These are phyloP conservation scores for Cutaneotrichosporon sp. DNA, from an alignment of 1,284 basidiomycete species.

Conservation along the genomic window DNA sequence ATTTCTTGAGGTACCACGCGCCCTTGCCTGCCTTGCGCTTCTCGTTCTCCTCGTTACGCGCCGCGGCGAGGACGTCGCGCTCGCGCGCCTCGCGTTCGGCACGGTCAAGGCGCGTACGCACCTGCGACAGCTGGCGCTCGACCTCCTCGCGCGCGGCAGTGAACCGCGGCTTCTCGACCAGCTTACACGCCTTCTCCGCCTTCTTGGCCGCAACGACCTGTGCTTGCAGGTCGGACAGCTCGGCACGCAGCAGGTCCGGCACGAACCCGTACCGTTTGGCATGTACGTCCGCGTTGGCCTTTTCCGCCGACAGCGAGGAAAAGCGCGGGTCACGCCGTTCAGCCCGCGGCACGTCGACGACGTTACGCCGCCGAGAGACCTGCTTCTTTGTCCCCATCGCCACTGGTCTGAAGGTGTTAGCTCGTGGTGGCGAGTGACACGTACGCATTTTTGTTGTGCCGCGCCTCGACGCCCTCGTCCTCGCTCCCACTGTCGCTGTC, in stretches of 20 bases:
- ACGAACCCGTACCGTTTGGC: slow-evolving; percentile 74
- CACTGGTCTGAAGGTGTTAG: slow-evolving; percentile 57
- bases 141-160: slow-evolving; percentile 67
- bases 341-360: slow-evolving; percentile 64
- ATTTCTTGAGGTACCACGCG: slow-evolving; percentile 80
- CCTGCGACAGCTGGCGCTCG: slow-evolving; percentile 70
- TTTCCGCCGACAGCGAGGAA: slow-evolving; percentile 63
- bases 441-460: slow-evolving; percentile 82
- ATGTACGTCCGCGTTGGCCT: slow-evolving; percentile 65
- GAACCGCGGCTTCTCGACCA: slow-evolving; percentile 59
- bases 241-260: slow-evolving; percentile 60
- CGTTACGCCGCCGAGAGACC: slow-evolving; percentile 69
- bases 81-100: slow-evolving; percentile 67
- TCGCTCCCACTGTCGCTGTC: slow-evolving; percentile 18
- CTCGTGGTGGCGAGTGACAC: slow-evolving; percentile 39
- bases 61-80: slow-evolving; percentile 58
- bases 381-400: slow-evolving; percentile 82
- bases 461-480: slow-evolving; percentile 51
- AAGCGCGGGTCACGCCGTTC: slow-evolving; percentile 87
- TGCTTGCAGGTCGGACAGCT: slow-evolving; percentile 63
- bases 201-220: slow-evolving; percentile 66
- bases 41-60: slow-evolving; percentile 64
- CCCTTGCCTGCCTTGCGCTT: slow-evolving; percentile 72
- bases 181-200: slow-evolving; percentile 60
- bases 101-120: slow-evolving; percentile 71